These are phyloP conservation scores for Jamesozyma piceae DNA, from an alignment of 805 yeast species.

Conservation along the genomic window DNA sequence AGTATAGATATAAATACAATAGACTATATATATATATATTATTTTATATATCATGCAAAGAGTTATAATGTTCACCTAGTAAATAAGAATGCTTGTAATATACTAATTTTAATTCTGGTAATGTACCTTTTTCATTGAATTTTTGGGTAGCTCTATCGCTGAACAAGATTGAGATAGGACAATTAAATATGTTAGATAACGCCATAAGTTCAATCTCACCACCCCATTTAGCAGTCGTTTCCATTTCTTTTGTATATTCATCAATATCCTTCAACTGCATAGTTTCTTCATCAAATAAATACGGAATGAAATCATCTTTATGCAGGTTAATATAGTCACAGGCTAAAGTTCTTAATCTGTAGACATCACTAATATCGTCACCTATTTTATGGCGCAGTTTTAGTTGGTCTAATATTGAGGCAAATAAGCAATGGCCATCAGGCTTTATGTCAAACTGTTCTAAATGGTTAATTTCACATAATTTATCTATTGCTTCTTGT, in stretches of 20 bases:
- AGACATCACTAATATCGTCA: slow-evolving; percentile 10
- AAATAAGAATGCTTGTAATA: slow-evolving; percentile 81
- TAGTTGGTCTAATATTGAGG: slow-evolving; percentile 76
- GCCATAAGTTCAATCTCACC: slow-evolving; percentile 89
- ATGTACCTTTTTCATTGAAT: slow-evolving; percentile 50
- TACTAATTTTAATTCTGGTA: slow-evolving; percentile 56
- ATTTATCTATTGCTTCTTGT: slow-evolving; percentile 48
- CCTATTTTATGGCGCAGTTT: slow-evolving; percentile 38
- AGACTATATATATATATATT: slow-evolving; percentile 1
- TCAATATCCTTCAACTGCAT: slow-evolving; percentile 54
- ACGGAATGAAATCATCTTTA: slow-evolving; percentile 69
- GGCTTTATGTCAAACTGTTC: slow-evolving; percentile 64
- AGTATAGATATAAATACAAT: too few relatives aligned
- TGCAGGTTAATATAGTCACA: slow-evolving; percentile 57
- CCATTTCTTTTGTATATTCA: slow-evolving; percentile 59
- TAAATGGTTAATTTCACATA: slow-evolving; percentile 44
- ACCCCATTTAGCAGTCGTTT: slow-evolving; percentile 88
- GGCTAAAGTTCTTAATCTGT: slow-evolving; percentile 53
- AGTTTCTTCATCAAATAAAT: slow-evolving; percentile 70
- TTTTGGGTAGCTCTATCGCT: slow-evolving; percentile 62
- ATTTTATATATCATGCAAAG: slow-evolving; percentile 43
- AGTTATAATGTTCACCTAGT: slow-evolving; percentile 91
- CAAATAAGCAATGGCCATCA: slow-evolving; percentile 91
- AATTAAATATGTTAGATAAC: slow-evolving; percentile 56
- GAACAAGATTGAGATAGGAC: slow-evolving; percentile 68